Evolutionary conservation across 257 asterid genomes (phyloP).

Genomic region (Nicotiana tabacum): DNA sequence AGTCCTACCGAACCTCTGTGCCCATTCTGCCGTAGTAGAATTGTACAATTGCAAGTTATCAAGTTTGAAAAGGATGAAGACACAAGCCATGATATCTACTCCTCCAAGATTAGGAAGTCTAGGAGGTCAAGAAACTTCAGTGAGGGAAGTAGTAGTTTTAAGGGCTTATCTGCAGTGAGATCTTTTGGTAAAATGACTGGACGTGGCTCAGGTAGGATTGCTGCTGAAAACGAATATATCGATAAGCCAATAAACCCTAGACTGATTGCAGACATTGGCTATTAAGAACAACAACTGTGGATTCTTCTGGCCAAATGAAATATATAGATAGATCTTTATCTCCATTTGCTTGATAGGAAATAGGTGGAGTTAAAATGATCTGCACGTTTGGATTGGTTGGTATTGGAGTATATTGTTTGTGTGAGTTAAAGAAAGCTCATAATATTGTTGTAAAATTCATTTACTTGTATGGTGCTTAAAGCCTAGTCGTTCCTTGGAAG

Average conservation of each 20-base stretch:
- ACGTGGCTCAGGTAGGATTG: constrained; percentile 67
- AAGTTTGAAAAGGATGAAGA: constrained; percentile 39
- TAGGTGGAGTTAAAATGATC: constrained; percentile 38
- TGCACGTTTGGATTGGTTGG: constrained; percentile 35
- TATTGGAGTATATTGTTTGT: constrained; percentile 19
- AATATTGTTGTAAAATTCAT: constrained; percentile 22
- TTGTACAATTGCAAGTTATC: constrained; percentile 55
- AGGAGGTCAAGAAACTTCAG: constrained; percentile 64
- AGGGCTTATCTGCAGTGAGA: constrained; percentile 65
- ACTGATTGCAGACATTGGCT: constrained; percentile 18
- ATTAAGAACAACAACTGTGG: constrained; percentile 7
- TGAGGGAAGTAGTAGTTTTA: constrained; percentile 93
- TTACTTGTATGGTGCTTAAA: constrained; percentile 18
- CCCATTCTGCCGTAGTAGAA: constrained; percentile 93
- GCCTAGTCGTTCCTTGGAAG: constrained; percentile 17
- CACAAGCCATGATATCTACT: constrained; percentile 37
- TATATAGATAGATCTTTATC: constrained; percentile 15
- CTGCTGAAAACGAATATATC: constrained; percentile 49
- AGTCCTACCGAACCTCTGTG: constrained; percentile 56
- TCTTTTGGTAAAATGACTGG: constrained; percentile 71
- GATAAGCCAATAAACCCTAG: constrained; percentile 60
- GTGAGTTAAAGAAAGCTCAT: background rate
- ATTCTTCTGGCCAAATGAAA: constrained; percentile 18
- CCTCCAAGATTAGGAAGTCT: constrained; percentile 54
- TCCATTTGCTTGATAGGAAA: constrained; percentile 26